Percentiles rank a stretch among this genome's conserved stretches.
Conservation (phyloP, 2,329 filamentous ascomycete species). For the Teratosphaeria epicoccoides region DNA sequence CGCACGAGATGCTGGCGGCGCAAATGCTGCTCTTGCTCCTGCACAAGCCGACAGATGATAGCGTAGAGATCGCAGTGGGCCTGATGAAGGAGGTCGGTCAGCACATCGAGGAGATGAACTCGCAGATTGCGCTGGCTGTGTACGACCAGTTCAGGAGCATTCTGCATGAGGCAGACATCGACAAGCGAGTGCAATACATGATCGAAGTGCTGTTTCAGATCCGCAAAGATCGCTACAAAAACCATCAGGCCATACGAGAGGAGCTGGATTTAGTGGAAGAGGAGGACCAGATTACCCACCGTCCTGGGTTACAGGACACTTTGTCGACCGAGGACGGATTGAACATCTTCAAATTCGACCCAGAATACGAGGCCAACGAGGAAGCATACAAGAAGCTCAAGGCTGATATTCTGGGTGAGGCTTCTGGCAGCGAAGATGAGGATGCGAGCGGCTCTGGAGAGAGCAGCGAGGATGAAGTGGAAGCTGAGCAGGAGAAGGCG, state of each 20-base stretch:
- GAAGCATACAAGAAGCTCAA: constrained; percentile 81
- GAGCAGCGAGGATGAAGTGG: constrained; percentile 35
- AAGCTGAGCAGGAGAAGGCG: constrained; percentile 62
- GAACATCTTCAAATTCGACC: constrained; percentile 92
- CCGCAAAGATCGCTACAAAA: constrained; percentile 91
- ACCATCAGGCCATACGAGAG: constrained; percentile 80
- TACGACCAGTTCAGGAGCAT: constrained; percentile 96
- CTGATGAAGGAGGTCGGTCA: constrained; percentile 88
- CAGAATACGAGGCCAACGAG: constrained; percentile 84
- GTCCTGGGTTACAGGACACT: constrained; percentile 62
- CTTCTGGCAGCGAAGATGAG: constrained; percentile 66
- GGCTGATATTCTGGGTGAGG: constrained; percentile 84
- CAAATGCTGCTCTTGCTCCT: constrained; percentile 87
- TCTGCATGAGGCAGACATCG: constrained; percentile 90
- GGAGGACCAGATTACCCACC: constrained; percentile 94
- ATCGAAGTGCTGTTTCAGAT: constrained; percentile 96
- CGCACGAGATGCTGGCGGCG: constrained; percentile 83
- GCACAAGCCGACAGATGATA: constrained; percentile 92
- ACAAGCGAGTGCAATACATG: constrained; percentile 98
- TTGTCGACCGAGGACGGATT: constrained; percentile 76
- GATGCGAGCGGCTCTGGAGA: constrained; percentile 59
- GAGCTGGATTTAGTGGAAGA: constrained; percentile 94
- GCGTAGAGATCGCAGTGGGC: constrained; percentile 92
- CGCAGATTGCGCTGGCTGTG: constrained; percentile 73
- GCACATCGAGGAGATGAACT: constrained; percentile 91